A percentile compares a stretch with the other conserved stretches of the same genome.
These are phyloP conservation scores for Pseudogymnoascus sp. DNA, from an alignment of 2,329 filamentous ascomycete genomes.

Conservation along the genomic window DNA sequence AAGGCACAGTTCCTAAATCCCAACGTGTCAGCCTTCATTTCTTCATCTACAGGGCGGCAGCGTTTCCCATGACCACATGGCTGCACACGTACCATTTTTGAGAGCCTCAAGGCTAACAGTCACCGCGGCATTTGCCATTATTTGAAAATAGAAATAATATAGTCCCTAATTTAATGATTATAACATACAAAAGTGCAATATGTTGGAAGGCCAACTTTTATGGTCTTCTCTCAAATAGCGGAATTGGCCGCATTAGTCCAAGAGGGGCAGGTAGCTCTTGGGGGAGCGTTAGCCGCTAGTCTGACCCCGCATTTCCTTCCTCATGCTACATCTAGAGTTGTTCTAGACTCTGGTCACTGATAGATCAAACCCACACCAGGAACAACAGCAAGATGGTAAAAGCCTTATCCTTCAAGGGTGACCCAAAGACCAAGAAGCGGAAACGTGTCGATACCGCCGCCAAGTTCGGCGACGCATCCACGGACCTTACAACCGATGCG, in stretches of 20 bases:
- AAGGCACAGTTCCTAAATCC: constrained; percentile 52
- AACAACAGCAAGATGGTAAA: constrained; percentile 60
- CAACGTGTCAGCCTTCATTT: background rate
- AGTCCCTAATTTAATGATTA: background rate
- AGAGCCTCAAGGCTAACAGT: constrained; percentile 55
- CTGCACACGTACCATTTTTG: constrained; percentile 39
- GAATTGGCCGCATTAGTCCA: background rate
- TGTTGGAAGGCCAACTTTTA: background rate
- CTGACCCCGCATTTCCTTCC: background rate
- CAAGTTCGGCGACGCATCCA: constrained; percentile 30
- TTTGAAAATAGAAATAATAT: background rate
- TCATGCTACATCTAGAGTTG: background rate
- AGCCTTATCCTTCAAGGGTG: constrained; percentile 89
- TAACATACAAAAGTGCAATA: background rate
- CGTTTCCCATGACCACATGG: background rate
- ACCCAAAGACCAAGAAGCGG: constrained; percentile 89
- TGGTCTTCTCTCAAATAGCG: background rate
- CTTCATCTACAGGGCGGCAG: background rate
- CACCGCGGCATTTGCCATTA: constrained; percentile 19
- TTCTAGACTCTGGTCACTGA: background rate
- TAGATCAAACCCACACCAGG: background rate
- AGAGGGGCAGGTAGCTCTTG: constrained; percentile 4
- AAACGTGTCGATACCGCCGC: constrained; percentile 55
- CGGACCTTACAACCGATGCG: constrained; percentile 32
- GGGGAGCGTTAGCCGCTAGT: background rate